Evolutionary conservation across 2,329 filamentous ascomycete genomes (phyloP).

Genomic region (Monilinia aucupariae): DNA sequence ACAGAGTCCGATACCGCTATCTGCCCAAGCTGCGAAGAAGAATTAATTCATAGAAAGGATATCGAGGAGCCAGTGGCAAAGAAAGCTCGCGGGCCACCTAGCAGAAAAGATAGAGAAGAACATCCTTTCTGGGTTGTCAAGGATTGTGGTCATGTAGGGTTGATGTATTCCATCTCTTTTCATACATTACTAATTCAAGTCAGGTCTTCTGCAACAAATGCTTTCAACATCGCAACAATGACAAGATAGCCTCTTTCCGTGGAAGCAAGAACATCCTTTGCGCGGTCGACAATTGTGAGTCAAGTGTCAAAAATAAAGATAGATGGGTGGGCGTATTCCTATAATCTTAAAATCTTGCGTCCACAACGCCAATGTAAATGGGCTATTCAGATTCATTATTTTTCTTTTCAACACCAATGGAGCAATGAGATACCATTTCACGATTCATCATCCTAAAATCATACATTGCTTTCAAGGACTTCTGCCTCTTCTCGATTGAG

Average conservation of each 20-base stretch:
- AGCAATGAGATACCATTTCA: background rate
- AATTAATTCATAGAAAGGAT: slow-evolving; percentile 64
- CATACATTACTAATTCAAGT: slow-evolving; percentile 25
- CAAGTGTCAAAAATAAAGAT: slow-evolving; percentile 48
- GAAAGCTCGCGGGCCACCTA: slow-evolving; percentile 43
- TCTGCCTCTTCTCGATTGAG: too few relatives aligned
- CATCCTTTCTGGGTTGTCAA: slow-evolving; percentile 91
- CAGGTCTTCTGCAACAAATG: slow-evolving; percentile 60
- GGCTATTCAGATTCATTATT: background rate
- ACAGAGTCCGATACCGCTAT: slow-evolving; percentile 67
- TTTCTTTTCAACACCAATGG: background rate
- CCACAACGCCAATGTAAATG: background rate
- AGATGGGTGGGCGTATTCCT: slow-evolving; percentile 58
- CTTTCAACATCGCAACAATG: slow-evolving; percentile 47
- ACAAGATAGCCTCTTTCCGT: slow-evolving; percentile 2
- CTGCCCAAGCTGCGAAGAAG: slow-evolving; percentile 81
- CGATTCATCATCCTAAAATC: background rate
- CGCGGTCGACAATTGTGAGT: slow-evolving; percentile 51
- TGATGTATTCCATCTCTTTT: slow-evolving; percentile 9
- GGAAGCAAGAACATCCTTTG: slow-evolving; percentile 38
- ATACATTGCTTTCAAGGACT: background rate
- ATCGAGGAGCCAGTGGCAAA: slow-evolving; percentile 37
- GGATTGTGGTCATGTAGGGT: slow-evolving; percentile 80
- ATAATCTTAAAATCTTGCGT: slow-evolving; percentile 16
- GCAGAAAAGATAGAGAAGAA: slow-evolving; percentile 52